Percentiles rank a stretch among this genome's conserved stretches.
These are phyloP conservation scores for Zea mays DNA, from an alignment of 176 grass and related monocot genomes.

Conservation along the genomic window DNA sequence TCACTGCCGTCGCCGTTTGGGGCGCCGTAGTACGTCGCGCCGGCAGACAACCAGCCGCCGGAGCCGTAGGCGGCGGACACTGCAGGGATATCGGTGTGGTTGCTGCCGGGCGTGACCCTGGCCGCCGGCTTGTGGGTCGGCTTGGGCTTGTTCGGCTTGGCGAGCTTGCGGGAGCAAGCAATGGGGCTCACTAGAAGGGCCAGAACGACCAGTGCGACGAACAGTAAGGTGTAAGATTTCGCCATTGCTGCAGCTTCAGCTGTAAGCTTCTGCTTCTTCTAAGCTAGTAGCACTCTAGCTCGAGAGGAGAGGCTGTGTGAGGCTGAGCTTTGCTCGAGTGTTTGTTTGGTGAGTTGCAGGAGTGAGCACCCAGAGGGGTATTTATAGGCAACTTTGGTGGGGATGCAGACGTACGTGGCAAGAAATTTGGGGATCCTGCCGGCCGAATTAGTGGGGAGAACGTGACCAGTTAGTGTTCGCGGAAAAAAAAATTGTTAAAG, in stretches of 20 bases:
- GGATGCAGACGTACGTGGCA: slow-evolving; percentile 35
- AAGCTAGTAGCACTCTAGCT: not conserved
- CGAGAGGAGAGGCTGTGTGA: not conserved
- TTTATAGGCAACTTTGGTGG: slow-evolving; percentile 39
- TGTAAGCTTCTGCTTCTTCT: not conserved
- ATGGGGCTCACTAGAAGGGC: slow-evolving; percentile 49
- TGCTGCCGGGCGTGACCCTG: slow-evolving; percentile 5
- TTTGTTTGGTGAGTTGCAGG: slow-evolving; percentile 41
- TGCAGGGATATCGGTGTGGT: slow-evolving; percentile 31
- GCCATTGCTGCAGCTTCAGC: slow-evolving; percentile 33
- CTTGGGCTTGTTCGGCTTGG: slow-evolving; percentile 2
- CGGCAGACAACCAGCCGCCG: slow-evolving; percentile 52
- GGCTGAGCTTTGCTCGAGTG: slow-evolving; percentile 27
- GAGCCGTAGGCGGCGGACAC: slow-evolving; percentile 34
- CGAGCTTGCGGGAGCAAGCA: slow-evolving; percentile 47
- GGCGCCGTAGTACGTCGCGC: slow-evolving; percentile 84
- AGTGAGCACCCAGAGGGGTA: not conserved
- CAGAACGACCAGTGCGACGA: slow-evolving; percentile 25
- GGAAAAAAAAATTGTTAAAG: slow-evolving; percentile 16
- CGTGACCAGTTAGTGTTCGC: slow-evolving; percentile 49
- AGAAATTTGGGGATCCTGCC: slow-evolving; percentile 48
- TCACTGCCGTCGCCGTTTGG: slow-evolving; percentile 82
- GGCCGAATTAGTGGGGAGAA: slow-evolving; percentile 47
- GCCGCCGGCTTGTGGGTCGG: not conserved
- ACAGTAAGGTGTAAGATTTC: slow-evolving; percentile 29